A percentile compares a stretch with the other conserved stretches of the same genome.
phyloP scores from a whole-genome alignment of 2,329 filamentous ascomycete genomes.

The Cucurbitaria berberidis region DNA sequence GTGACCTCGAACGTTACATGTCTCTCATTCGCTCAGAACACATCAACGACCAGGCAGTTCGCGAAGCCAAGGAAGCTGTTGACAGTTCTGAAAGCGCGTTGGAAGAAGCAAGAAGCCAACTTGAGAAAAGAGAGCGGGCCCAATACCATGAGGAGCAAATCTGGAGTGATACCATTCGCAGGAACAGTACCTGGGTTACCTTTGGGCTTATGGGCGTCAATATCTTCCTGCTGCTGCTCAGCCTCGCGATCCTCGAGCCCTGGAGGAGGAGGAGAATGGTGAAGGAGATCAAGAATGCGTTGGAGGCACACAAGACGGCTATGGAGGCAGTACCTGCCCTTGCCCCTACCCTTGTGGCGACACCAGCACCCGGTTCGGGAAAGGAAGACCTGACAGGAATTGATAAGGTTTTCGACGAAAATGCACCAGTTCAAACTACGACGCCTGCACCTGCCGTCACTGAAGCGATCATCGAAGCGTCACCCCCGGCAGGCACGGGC shows the following conservation, averaged over 20 bases:
- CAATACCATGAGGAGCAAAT: constrained; percentile 99
- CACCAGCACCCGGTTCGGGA: constrained; percentile 4
- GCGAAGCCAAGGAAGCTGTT: constrained; percentile 72
- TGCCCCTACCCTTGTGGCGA: constrained; percentile 1
- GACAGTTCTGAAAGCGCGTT: constrained; percentile 78
- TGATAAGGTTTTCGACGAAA: constrained; percentile 25
- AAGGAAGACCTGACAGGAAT: constrained; percentile 13
- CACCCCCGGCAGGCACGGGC: constrained; percentile 6
- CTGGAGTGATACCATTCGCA: constrained; percentile 95
- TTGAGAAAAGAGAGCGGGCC: constrained; percentile 83
- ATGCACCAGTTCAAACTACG: background rate
- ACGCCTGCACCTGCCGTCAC: background rate
- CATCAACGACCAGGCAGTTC: constrained; percentile 85
- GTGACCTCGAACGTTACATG: constrained; percentile 93
- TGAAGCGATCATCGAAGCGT: constrained; percentile 11
- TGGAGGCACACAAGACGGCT: constrained; percentile 42
- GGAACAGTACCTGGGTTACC: constrained; percentile 97
- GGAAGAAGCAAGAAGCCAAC: constrained; percentile 74
- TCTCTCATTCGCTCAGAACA: constrained; percentile 90
- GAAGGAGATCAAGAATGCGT: constrained; percentile 64
- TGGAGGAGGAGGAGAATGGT: constrained; percentile 86
- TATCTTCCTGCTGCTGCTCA: constrained; percentile 82
- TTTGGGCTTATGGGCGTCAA: constrained; percentile 99
- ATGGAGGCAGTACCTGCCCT: constrained; percentile 16
- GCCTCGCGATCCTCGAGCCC: constrained; percentile 90